Evolutionary conservation across 371 early-diverging fungal genomes (phyloP), one percentile per base, ranked within the genome.

Genomic region (Apophysomyces elegans): DNA sequence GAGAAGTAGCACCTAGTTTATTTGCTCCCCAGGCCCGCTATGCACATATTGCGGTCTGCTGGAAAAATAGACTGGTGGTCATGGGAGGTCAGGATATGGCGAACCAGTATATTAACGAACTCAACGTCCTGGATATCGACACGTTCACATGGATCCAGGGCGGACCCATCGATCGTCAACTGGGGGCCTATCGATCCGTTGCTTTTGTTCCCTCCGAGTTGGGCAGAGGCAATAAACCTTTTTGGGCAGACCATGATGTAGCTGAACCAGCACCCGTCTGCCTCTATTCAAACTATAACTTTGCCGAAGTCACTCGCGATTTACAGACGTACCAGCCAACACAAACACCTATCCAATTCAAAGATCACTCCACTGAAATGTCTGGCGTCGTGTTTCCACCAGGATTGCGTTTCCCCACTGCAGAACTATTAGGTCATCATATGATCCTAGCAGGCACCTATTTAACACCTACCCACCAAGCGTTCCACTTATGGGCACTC

Each of bases 211-310:
- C 68, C 12, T 47, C 64, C 1, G 35, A 21, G 35, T 50, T 63
- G 39, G 36, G 56, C 11, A 46, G 59, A 36, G 64, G 58, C 37
- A 38, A 46, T 12, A 41, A 38, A 5, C 67, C 73, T 13, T 73
- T 73, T 56, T 73, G 73, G 73, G 70, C 62, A 11, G 59, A 58
- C 18, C 37, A 39, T 12, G 58, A 58, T 0, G 59, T 37, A 32
- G 32, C 54, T 12, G 65, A 69, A 13, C 36, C 69, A 26, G 32
- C 32, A 14, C 77, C 84, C 4, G 67, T 85, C 37, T 88, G 86
- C 59, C 79, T 93, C 37, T 93, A 92, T 72, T 90, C 91, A 62
- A 93, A 93, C 74, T 91, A 91, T 74, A 93, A 92, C 72, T 93
- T 93, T 67, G 83, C 87, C 0, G 83, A 90, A 45, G 89, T 92